These are phyloP conservation scores for Pseudogymnoascus sp. DNA, from an alignment of 2,329 filamentous ascomycete species.

Conservation along the genomic window DNA sequence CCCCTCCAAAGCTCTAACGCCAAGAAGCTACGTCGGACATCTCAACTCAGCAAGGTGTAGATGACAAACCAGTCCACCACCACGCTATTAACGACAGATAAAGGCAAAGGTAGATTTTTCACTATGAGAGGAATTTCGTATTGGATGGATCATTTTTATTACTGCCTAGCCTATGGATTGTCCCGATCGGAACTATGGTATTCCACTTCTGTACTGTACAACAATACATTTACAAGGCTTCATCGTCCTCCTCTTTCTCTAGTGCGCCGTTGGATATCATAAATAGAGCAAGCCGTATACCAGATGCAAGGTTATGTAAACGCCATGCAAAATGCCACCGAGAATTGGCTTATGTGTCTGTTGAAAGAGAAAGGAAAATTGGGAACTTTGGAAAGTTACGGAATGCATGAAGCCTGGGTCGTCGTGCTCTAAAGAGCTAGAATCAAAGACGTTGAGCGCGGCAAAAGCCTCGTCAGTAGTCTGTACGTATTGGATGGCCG, in stretches of 20 bases:
- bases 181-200: background rate
- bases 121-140: background rate
- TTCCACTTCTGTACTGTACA: conserved; percentile 5
- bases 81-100: background rate
- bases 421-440: conserved; percentile 2
- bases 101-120: background rate
- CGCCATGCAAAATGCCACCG: conserved; percentile 1
- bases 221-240: conserved; percentile 7
- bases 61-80: background rate
- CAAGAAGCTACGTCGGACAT: background rate
- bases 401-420: background rate
- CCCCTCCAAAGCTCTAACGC: conserved; percentile 5
- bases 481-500: background rate
- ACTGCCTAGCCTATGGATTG: conserved; percentile 5
- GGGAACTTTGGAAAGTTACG: conserved; percentile 9
- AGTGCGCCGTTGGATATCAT: conserved; percentile 3
- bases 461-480: background rate
- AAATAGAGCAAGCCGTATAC: background rate
- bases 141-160: conserved; percentile 7
- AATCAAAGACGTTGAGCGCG: background rate
- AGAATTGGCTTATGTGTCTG: conserved; percentile 4
- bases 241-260: conserved; percentile 6
- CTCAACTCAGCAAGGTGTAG: background rate
- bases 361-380: conserved; percentile 8
- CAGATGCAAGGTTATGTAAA: conserved; percentile 7